These are phyloP conservation scores for Aspergillus quadrilineatus DNA, from an alignment of 2,329 filamentous ascomycete species.

Conservation along the genomic window DNA sequence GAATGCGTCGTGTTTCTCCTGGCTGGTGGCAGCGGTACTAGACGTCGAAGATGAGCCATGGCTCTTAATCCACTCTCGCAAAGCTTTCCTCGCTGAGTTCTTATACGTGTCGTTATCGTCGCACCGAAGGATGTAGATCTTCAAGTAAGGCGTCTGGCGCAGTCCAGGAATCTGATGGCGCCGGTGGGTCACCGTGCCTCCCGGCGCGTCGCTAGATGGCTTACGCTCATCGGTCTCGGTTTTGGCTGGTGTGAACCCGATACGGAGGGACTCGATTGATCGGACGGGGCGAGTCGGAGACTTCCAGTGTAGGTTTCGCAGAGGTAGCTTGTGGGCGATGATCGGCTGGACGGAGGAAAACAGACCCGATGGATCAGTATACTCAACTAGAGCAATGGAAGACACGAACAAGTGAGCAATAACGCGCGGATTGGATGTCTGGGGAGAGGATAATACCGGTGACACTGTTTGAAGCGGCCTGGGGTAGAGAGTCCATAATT, in stretches of 20 bases:
- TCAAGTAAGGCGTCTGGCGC: constrained; percentile 89
- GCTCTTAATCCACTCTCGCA: constrained; percentile 88
- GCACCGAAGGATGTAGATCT: constrained; percentile 83
- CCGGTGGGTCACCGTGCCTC: constrained; percentile 49
- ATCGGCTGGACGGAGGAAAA: constrained; percentile 79
- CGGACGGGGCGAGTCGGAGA: constrained; percentile 86
- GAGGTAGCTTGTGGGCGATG: constrained; percentile 73
- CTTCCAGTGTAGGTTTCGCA: constrained; percentile 95
- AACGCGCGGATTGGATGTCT: neutral
- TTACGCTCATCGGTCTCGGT: constrained; percentile 37
- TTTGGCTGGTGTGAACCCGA: constrained; percentile 74
- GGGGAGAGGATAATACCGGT: constrained; percentile 55
- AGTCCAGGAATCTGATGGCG: constrained; percentile 94
- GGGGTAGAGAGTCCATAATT: constrained; percentile 44
- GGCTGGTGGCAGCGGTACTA: constrained; percentile 53
- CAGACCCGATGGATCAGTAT: constrained; percentile 87
- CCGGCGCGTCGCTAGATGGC: constrained; percentile 38
- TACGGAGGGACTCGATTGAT: constrained; percentile 88
- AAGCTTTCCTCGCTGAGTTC: constrained; percentile 68
- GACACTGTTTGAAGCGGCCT: constrained; percentile 68
- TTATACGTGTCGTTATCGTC: constrained; percentile 97
- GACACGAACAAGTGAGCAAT: constrained; percentile 20
- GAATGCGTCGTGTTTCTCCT: constrained; percentile 93
- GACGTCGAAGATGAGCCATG: constrained; percentile 59
- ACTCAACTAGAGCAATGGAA: constrained; percentile 70